Evolutionary conservation across 768 basidiomycete genomes (phyloP).

Genomic region (Lentinula sp.): DNA sequence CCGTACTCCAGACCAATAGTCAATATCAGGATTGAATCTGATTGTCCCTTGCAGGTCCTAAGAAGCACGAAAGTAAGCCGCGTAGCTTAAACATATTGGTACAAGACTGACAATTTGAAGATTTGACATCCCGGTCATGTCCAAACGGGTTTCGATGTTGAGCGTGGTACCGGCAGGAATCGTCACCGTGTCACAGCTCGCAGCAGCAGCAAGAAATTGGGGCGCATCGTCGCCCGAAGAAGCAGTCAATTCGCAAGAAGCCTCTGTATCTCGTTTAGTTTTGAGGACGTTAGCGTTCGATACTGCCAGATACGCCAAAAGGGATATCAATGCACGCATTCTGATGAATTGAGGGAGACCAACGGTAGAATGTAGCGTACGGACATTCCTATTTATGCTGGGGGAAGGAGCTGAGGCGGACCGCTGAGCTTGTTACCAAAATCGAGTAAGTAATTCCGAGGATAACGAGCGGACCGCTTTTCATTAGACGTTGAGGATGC

Average conservation of each 20-base stretch:
- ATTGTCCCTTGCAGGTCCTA: slow-evolving; percentile 47
- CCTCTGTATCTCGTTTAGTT: neutral
- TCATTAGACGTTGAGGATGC: neutral
- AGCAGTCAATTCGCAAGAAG: slow-evolving; percentile 33
- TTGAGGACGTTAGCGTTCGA: neutral
- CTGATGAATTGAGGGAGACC: neutral
- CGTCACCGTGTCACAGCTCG: slow-evolving; percentile 31
- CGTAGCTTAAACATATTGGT: neutral
- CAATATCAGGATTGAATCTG: slow-evolving; percentile 41
- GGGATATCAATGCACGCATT: neutral
- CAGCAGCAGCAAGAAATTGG: slow-evolving; percentile 36
- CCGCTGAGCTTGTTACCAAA: neutral
- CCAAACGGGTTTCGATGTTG: slow-evolving; percentile 42
- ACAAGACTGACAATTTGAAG: slow-evolving; percentile 39
- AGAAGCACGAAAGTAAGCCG: neutral
- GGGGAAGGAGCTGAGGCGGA: neutral
- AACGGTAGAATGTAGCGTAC: neutral
- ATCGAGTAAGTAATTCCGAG: neutral
- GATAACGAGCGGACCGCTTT: neutral
- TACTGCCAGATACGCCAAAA: neutral
- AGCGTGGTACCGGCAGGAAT: slow-evolving; percentile 42
- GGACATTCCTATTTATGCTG: neutral
- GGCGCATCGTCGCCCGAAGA: slow-evolving; percentile 48
- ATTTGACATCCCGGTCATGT: slow-evolving; percentile 46
- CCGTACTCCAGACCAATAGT: slow-evolving; percentile 47